Conservation (phyloP, 2,329 filamentous ascomycete species). For the Penicillium oxalicum region DNA sequence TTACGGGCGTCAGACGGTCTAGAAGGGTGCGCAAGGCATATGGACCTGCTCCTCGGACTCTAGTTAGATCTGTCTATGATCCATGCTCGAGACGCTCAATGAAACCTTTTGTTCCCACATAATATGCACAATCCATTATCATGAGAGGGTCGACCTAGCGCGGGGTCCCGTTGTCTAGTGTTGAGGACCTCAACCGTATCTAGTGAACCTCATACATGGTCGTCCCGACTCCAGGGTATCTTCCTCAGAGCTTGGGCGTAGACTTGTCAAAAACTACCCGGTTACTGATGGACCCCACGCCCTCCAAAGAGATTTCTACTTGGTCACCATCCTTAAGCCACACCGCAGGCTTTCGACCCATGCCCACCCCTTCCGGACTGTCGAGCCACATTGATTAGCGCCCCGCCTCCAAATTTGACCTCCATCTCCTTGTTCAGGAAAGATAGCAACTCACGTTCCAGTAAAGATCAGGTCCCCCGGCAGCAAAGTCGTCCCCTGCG, state of each 20-base stretch:
- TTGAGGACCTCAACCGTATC: too few species aligned
- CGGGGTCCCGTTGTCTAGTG: too few species aligned
- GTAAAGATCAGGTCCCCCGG: slow-evolving; percentile 41
- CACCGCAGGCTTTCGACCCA: slow-evolving; percentile 60
- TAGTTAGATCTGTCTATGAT: slow-evolving; percentile 28
- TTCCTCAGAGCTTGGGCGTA: slow-evolving; percentile 32
- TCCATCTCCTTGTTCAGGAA: too few species aligned
- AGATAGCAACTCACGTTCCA: slow-evolving; percentile 36
- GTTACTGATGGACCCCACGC: slow-evolving; percentile 54
- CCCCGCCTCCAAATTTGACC: too few species aligned
- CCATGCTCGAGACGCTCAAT: slow-evolving; percentile 16
- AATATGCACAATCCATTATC: too few species aligned
- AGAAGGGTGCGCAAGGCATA: slow-evolving; percentile 8
- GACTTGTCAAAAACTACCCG: slow-evolving; percentile 40
- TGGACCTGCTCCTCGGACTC: not conserved
- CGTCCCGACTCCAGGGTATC: not conserved
- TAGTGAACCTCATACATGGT: not conserved
- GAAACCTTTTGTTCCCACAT: not conserved
- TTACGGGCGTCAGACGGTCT: slow-evolving; percentile 76
- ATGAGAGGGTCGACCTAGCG: too few species aligned
- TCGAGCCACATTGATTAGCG: not conserved
- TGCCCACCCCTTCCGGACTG: slow-evolving; percentile 63
- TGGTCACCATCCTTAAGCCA: slow-evolving; percentile 67
- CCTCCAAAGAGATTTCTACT: slow-evolving; percentile 62
- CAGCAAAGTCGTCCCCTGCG: slow-evolving; percentile 38